phyloP scores from a whole-genome alignment of 176 grass and related monocot genomes.

The Oryza nivara region DNA sequence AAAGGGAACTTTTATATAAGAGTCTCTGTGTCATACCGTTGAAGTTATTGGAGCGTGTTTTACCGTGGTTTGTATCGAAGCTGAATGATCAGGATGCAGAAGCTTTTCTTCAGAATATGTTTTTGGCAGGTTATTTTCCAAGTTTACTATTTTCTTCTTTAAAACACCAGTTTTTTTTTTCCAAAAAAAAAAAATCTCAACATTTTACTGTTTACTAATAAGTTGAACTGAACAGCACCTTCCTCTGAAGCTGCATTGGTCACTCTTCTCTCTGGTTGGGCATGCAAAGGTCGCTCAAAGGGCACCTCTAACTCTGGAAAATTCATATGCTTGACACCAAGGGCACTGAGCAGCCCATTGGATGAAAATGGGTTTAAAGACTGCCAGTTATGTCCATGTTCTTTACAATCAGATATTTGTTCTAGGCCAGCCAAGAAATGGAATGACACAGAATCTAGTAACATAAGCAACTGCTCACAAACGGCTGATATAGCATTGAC shows the following conservation, averaged over 20 bases:
- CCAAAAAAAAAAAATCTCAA: not conserved
- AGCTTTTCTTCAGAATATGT: slow-evolving; percentile 88
- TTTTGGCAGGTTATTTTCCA: slow-evolving; percentile 58
- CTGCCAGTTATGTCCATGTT: slow-evolving; percentile 48
- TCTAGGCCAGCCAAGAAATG: slow-evolving; percentile 57
- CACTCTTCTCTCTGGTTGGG: slow-evolving; percentile 85
- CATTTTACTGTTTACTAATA: slow-evolving; percentile 40
- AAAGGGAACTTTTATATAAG: slow-evolving; percentile 69
- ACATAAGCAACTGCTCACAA: slow-evolving; percentile 20
- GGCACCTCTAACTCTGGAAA: slow-evolving; percentile 56
- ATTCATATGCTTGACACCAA: slow-evolving; percentile 58
- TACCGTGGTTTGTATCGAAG: slow-evolving; percentile 82
- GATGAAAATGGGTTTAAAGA: slow-evolving; percentile 35
- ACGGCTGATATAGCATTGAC: slow-evolving; percentile 12
- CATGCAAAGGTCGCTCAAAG: slow-evolving; percentile 68
- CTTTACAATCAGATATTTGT: slow-evolving; percentile 35
- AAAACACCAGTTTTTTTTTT: not conserved
- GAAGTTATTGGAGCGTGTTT: slow-evolving; percentile 70
- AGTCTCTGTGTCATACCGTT: slow-evolving; percentile 80
- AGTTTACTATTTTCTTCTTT: slow-evolving; percentile 15
- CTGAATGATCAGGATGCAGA: slow-evolving; percentile 61
- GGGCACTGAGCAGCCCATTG: slow-evolving; percentile 14
- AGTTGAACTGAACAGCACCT: slow-evolving; percentile 58
- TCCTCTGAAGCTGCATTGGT: slow-evolving; percentile 74
- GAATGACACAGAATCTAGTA: slow-evolving; percentile 50